Base-by-base conservation (phyloP, 2,329 filamentous ascomycete genomes). In the Nemania abortiva region DNA sequence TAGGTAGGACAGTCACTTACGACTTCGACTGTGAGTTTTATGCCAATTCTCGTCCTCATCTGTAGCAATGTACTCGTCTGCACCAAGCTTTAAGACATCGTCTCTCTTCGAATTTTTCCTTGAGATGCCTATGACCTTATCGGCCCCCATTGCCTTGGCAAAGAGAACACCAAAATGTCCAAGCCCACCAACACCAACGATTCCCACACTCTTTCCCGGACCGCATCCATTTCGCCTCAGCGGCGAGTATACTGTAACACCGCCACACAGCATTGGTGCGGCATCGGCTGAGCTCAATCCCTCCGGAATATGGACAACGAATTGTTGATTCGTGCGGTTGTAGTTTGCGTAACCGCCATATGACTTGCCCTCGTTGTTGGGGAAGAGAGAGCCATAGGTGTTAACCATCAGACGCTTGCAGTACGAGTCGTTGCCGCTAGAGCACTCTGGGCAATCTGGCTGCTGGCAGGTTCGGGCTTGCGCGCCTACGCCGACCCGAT, bases 91-190 rank as follows among this genome's bases (percentile, higher is more conserved):
- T 62, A 84, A 74, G 1, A 85, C 87, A 73, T 91, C 88, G 0
- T 81, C 83, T 63, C 81, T 83, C 82, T 91, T 90, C 59, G 78
- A 77, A 6, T 77, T 79, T 5, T 81, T 84, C 31, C 88, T 84
- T 9, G 87, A 89, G 73, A 90, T 89, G 13, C 84, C 88, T 7
- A 89, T 84, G 4, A 90, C 86, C 55, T 84, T 84, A 64, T 91
- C 87, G 20, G 87, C 88, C 15, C 87, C 88, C 11, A 93, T 79
- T 1, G 91, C 91, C 78, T 89, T 90, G 0, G 91, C 91, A 75
- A 89, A 92, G 53, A 92, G 80, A 13, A 93, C 80, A 2, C 87
- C 91, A 70, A 92, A 89, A 79, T 93, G 90, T 0, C 91, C 91
- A 0, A 93, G 79, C 1, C 91, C 90, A 2, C 91, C 91, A 27